Evolutionary conservation across 768 basidiomycete species (phyloP), one percentile per base, ranked within the genome.

Genomic region (Lactarius sanguifluus): DNA sequence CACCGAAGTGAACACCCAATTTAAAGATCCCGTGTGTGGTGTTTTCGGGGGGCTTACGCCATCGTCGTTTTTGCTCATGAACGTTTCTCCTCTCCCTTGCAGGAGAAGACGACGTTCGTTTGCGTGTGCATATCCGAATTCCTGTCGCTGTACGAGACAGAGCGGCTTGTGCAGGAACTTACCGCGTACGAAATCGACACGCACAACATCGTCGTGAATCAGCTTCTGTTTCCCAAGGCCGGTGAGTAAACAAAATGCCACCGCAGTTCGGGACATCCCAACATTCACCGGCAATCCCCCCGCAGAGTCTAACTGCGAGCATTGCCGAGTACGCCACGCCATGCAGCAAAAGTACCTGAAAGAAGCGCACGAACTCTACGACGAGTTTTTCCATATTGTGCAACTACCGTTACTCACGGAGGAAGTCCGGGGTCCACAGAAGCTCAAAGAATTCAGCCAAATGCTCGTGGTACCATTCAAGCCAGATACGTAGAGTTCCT

Each of bases 71-170:
- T 59, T 3, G 23, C 41, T 56, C 30, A 55, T 30, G 34, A 28
- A 28, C 4, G 36, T 32, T 12, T 13, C 9, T 32, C n/a, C 25
- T 34, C 9, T 13, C 45, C 23, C 45, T 12, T 52, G 54, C 65
- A 96, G 93, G 97, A 99, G 79, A 96, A 96, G 80, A 99, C 97
- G 13, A 98, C 95, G 20, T 99, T 99, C 73, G 91, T 99, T 72
- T 98, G 97, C 73, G 96, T 98, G 61, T 94, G 94, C 82, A 98
- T 98, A 74, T 97, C 96, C 61, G 96, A 98, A 77, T 98, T 99
- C 84, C 79, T 98, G 71, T 97, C 95, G 16, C 81, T 99, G 32
- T 99, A 99, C 77, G 97, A 99, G 81, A 99, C 97, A 32, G 97
- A 99, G 77, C 91, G 97, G 34, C 84, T 99, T 30, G 93, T 99